Conservation (phyloP, 352 stramenopile species). For the Globisporangium recalcitrans region DNA sequence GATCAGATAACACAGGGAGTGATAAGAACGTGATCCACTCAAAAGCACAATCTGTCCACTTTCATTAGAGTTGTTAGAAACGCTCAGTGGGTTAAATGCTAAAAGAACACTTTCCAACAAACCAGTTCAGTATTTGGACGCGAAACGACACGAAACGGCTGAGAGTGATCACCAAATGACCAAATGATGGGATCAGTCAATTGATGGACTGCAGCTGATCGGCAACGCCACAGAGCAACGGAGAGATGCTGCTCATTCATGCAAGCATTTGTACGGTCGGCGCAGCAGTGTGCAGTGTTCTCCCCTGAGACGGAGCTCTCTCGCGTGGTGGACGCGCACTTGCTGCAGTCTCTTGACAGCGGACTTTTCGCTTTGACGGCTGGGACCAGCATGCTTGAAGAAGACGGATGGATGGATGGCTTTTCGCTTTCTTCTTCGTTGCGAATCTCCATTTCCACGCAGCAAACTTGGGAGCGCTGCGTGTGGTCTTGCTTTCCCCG, state of each 20-base stretch:
- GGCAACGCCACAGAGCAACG: neutral
- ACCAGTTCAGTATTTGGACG: no score
- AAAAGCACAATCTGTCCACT: no score
- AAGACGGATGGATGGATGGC: constrained; percentile 7
- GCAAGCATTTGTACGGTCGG: neutral
- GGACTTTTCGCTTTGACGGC: neutral
- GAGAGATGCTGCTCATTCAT: neutral
- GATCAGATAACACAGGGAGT: neutral
- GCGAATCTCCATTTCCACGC: neutral
- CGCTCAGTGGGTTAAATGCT: no score
- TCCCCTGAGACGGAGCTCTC: constrained; percentile 7
- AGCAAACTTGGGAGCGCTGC: neutral
- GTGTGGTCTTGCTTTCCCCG: neutral
- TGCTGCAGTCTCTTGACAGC: constrained; percentile 7
- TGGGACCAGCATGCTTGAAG: neutral
- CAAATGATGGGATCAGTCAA: neutral
- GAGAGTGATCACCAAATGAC: neutral
- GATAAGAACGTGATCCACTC: no score
- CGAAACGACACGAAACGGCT: neutral
- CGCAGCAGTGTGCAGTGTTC: neutral
- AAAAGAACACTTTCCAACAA: no score
- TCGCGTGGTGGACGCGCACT: neutral
- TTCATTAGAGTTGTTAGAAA: no score
- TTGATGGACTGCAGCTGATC: neutral
- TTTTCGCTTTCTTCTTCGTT: neutral